These are phyloP conservation scores for Botrytis medusae DNA, from an alignment of 2,329 filamentous ascomycete species.

Conservation along the genomic window DNA sequence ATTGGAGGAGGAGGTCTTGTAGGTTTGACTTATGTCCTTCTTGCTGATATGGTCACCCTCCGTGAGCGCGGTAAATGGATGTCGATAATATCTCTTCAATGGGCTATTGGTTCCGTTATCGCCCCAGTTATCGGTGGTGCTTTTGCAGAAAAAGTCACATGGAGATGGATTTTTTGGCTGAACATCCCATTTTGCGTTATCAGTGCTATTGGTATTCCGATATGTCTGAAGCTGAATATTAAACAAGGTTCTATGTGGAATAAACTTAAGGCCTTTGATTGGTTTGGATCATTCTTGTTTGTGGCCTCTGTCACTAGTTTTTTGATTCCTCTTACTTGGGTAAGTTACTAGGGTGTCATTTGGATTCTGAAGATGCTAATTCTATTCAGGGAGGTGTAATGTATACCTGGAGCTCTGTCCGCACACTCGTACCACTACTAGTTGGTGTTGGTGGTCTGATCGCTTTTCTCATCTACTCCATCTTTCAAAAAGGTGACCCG, in stretches of 20 bases:
- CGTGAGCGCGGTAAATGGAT: slow-evolving; percentile 44
- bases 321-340: slow-evolving; percentile 62
- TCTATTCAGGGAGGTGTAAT: slow-evolving; percentile 51
- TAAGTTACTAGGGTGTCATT: slow-evolving; percentile 18
- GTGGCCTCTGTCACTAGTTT: slow-evolving; percentile 57
- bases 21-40: slow-evolving; percentile 46
- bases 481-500: slow-evolving; percentile 39
- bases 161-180: slow-evolving; percentile 36
- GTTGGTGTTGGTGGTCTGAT: slow-evolving; percentile 53
- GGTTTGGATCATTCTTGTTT: slow-evolving; percentile 61
- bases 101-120: slow-evolving; percentile 37
- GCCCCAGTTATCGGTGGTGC: slow-evolving; percentile 45
- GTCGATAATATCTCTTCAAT: slow-evolving; percentile 31
- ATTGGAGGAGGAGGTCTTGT: slow-evolving; percentile 51
- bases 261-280: slow-evolving; percentile 51
- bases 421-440: slow-evolving; percentile 59
- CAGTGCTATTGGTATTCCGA: slow-evolving; percentile 29
- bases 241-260: slow-evolving; percentile 29
- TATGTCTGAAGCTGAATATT: slow-evolving; percentile 30
- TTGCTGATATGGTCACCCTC: slow-evolving; percentile 48
- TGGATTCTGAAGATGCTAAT: slow-evolving; percentile 2
- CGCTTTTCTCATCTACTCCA: slow-evolving; percentile 51
- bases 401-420: slow-evolving; percentile 61
- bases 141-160: slow-evolving; percentile 42
- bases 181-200: slow-evolving; percentile 34